Evolutionary conservation across 139 green algal genomes (phyloP), one percentile per base, ranked within the genome.

Genomic region (Prasinococcaceae sp.): DNA sequence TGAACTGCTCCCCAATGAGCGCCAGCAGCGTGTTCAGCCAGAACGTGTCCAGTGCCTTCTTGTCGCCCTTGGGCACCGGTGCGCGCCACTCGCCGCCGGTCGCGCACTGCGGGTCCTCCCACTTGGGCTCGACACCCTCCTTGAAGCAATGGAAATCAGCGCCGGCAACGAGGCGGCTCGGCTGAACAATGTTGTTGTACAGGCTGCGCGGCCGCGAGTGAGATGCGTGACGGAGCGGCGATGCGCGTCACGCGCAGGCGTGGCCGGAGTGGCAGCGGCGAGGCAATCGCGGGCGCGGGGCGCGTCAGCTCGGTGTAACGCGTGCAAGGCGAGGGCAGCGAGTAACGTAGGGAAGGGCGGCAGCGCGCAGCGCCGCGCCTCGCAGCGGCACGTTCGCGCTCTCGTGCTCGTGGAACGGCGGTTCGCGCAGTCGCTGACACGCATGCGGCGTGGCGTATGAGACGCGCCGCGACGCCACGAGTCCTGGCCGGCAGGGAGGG

Each of bases 1-100:
- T 72, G 58, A 95, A 96, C 75, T 98, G 92, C 77, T 99, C 92
- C 19, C 92, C 90, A 24, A 98, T 94, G 67, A 87, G 83, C n/a
- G 80, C 85, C 42, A 98, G 75, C 51, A 96, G 81, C 66, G 73
- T 65, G 61, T 95, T 80, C 26, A 98, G 73, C 90, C 90, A 98
- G 62, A 77, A 85, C 5, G 78, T 78, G 53, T 98, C 90, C 33
- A 96, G 70, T 55, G 70, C 55, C 40, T 68, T 58, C 52, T 82
- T 83, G 32, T 53, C 24, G 47, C 66, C 58, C 58, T 80, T 72
- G 20, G 62, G 51, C 3, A 93, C 56, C 17, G 74, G 72, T 32
- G 80, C 77, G 9, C 82, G 94, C 90, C 90, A 98, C 61, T 80
- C 89, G 26, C 90, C 90, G 24, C 71, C 71, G 39, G 81, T 63